Conservation (phyloP, 2,329 filamentous ascomycete species). For the Cercospora sp. region DNA sequence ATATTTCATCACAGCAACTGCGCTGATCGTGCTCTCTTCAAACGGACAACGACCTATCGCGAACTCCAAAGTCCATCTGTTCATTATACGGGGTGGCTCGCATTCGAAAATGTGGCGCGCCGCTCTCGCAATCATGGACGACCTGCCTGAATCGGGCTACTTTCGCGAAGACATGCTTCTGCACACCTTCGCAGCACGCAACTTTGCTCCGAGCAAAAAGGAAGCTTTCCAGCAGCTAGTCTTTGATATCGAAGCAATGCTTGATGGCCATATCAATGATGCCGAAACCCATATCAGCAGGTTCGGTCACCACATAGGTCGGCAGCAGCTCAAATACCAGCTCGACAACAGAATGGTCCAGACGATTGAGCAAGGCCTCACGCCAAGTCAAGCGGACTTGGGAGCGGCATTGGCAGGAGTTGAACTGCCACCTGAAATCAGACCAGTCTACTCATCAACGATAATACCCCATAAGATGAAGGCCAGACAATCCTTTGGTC, state of each 20-base stretch:
- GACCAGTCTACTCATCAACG: neutral
- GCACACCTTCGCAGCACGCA: conserved; percentile 9
- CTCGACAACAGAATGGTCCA: neutral
- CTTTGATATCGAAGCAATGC: conserved; percentile 15
- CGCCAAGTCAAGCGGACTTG: neutral
- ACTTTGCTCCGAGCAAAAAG: neutral
- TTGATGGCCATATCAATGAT: conserved; percentile 8
- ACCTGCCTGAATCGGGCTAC: neutral
- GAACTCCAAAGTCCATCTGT: conserved; percentile 13
- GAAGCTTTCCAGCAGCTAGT: conserved; percentile 17
- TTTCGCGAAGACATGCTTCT: neutral
- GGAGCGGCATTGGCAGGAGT: neutral
- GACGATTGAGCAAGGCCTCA: neutral
- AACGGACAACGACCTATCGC: conserved; percentile 19
- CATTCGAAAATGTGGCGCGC: conserved; percentile 15
- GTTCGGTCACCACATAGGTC: neutral
- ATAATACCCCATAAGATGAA: neutral
- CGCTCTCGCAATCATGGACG: conserved; percentile 17
- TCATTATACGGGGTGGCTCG: conserved; percentile 9
- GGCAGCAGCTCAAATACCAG: neutral
- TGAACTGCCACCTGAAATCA: neutral
- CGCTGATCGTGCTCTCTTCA: conserved; percentile 22
- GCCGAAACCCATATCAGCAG: conserved; percentile 8
- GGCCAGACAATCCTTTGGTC: neutral
- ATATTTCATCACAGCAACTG: conserved; percentile 8